Evolutionary conservation across 1,139 yeast species (phyloP).

Genomic region (Nakaseomyces uthaithaninus): DNA sequence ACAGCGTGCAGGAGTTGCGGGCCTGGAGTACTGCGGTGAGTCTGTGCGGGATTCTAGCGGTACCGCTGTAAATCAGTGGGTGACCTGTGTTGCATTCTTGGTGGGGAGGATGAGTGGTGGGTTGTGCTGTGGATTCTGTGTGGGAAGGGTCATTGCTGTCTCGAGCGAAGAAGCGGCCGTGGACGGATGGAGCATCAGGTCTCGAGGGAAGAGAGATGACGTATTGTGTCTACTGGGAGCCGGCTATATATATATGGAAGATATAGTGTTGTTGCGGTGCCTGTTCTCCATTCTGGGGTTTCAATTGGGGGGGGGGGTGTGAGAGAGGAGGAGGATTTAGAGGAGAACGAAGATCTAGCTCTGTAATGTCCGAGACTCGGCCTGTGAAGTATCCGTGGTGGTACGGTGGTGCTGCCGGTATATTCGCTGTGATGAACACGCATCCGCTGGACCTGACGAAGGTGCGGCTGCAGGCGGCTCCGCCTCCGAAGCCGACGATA

Average conservation of each 20-base stretch:
- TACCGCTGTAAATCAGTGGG: background rate
- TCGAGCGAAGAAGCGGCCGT: background rate
- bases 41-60: background rate
- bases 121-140: background rate
- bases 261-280: no score
- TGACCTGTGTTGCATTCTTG: background rate
- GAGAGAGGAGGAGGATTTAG: no score
- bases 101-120: background rate
- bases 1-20: no score
- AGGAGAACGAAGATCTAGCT: no score
- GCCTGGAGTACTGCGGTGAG: no score
- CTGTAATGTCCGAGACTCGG: no score
- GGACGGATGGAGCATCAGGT: no score
- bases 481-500: conserved; percentile 53
- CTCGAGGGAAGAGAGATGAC: background rate
- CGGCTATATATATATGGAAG: no score
- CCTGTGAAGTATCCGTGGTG: conserved; percentile 39
- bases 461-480: conserved; percentile 63
- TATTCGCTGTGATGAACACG: conserved; percentile 52
- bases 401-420: conserved; percentile 63
- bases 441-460: conserved; percentile 86
- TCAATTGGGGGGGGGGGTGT: no score
- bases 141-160: background rate
- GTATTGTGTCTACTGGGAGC: no score
- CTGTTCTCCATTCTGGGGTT: no score